Conservation (phyloP, 495 filamentous ascomycete species). For the Baudoinia panamericana region DNA sequence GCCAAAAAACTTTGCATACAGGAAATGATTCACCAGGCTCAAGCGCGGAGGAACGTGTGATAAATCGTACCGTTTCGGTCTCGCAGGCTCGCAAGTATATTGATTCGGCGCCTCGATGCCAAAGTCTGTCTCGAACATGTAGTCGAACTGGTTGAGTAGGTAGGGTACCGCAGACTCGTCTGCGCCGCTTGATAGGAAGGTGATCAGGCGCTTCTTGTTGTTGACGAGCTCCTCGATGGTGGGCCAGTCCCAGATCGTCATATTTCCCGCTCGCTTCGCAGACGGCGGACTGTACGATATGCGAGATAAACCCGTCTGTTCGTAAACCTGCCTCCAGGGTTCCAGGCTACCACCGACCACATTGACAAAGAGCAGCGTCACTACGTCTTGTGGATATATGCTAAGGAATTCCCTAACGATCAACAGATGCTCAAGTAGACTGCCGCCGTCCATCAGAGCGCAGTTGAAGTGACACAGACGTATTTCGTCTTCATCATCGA, state of each 20-base stretch:
- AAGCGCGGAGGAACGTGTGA: slow-evolving; percentile 6
- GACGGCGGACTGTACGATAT: slow-evolving; percentile 9
- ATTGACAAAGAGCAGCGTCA: slow-evolving; percentile 15
- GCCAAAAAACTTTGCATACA: slow-evolving; percentile 13
- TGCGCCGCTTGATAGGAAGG: slow-evolving; percentile 10
- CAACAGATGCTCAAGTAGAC: slow-evolving; percentile 5
- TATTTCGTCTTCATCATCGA: slow-evolving; percentile 2
- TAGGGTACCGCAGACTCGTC: slow-evolving; percentile 4
- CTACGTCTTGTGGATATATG: slow-evolving; percentile 10
- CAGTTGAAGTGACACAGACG: slow-evolving; percentile 18
- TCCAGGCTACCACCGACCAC: neutral
- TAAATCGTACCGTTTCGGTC: slow-evolving; percentile 3
- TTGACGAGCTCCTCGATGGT: slow-evolving; percentile 11
- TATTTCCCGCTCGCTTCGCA: neutral
- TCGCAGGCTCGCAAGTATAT: slow-evolving; percentile 3
- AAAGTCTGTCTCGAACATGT: slow-evolving; percentile 17
- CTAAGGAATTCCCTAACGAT: slow-evolving; percentile 4
- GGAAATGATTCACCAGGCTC: slow-evolving; percentile 15
- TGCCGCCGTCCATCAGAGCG: slow-evolving; percentile 18
- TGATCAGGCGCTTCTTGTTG: slow-evolving; percentile 12
- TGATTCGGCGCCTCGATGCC: slow-evolving; percentile 8
- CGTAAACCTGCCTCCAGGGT: slow-evolving; percentile 7
- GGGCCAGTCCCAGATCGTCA: slow-evolving; percentile 11
- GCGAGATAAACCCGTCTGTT: slow-evolving; percentile 5
- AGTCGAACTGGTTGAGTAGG: slow-evolving; percentile 9